Evolutionary conservation across 2,329 filamentous ascomycete genomes (phyloP), one percentile per base, ranked within the genome.

Genomic region (Ceratocystis eucalypticola): DNA sequence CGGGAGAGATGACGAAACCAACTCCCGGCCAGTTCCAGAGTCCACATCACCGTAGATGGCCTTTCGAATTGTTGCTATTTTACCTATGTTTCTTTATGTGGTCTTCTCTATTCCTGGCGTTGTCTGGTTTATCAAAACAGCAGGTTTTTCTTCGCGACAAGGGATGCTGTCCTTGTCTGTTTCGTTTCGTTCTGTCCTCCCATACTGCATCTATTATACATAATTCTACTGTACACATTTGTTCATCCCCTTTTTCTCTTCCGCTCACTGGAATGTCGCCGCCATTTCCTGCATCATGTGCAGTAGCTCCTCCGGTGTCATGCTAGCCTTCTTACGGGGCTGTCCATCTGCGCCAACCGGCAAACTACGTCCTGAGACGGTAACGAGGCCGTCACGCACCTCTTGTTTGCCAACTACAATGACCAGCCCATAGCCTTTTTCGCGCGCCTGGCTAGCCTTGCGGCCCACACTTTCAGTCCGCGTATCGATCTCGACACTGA

Each of bases 371-470:
- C 78, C 71, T 65, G 81, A 78, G 41, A 78, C 80, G 33, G 72
- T 82, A 41, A 91, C 77, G n/a, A 78, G 81, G 48, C 79, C 78
- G 15, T 78, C 79, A n/a, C 78, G 75, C 1, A 88, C 75, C 70
- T 92, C 85, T 66, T 80, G 80, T 37, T 84, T 78, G 0, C 91
- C 91, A 10, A 94, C 78, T 1, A 91, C 84, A 41, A 90, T 80
- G 64, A 94, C 84, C 66, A 89, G 78, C 65, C 88, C 85, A 73
- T 92, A 94, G 50, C 86, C 86, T 74, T 85, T 87, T 61, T 76
- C 73, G 69, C 83, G 86, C n/a, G 90, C 91, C 72, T 88, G 84
- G 41, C 81, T 80, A 25, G 91, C 80, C 74, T 94, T 95, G 72
- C 85, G 83, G 1, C 80, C 79, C 7, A 95, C 74, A 0, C 82